phyloP scores from a whole-genome alignment of 805 yeast genomes.

The Metschnikowia bowlesiae region DNA sequence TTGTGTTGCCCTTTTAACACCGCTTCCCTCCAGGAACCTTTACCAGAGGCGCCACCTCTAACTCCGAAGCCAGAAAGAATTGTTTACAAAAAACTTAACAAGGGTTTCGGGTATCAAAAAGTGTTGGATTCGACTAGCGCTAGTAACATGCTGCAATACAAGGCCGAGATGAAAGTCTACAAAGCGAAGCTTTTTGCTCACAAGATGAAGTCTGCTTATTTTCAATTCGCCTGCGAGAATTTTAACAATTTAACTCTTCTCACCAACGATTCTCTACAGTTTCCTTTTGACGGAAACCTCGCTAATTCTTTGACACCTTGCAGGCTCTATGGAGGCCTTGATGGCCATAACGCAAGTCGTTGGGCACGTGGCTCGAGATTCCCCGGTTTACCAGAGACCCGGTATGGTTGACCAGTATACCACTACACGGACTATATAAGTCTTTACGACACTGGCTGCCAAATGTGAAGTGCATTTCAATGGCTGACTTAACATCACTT shows the following conservation, averaged over 20 bases:
- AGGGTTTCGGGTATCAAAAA: conserved; percentile 15
- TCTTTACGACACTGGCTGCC: no score
- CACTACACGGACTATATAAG: no score
- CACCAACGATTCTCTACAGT: conserved; percentile 6
- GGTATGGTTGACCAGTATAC: no score
- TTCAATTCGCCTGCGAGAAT: conserved; percentile 5
- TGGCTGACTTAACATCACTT: no score
- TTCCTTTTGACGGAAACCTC: neutral
- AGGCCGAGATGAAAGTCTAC: conserved; percentile 2
- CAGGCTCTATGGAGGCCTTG: no score
- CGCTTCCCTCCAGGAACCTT: neutral
- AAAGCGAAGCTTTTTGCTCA: neutral
- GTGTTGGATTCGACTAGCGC: conserved; percentile 6
- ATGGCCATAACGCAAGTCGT: no score
- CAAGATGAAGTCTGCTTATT: conserved; percentile 4
- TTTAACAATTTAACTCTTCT: conserved; percentile 12
- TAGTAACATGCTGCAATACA: neutral
- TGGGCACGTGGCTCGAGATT: no score
- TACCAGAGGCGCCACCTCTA: conserved; percentile 6
- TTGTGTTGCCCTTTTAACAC: conserved; percentile 5
- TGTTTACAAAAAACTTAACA: conserved; percentile 7
- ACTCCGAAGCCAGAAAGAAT: neutral
- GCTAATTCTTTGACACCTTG: neutral
- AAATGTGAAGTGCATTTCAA: no score
- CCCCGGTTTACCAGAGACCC: no score